These are phyloP conservation scores for Lycium barbarum DNA, from an alignment of 257 asterid species.

Conservation along the genomic window DNA sequence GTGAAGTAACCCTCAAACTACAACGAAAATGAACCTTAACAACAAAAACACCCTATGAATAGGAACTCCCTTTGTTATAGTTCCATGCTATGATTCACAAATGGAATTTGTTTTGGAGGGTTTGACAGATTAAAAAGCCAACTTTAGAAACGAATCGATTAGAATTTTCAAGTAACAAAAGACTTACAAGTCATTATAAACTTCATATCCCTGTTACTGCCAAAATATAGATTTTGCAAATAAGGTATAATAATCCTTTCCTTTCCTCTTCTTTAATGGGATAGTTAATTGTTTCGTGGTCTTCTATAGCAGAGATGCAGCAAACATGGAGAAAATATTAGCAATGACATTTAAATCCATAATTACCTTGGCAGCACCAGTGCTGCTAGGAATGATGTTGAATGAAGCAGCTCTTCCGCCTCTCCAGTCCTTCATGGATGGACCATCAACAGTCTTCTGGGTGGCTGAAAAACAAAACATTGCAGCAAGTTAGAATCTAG, in stretches of 20 bases:
- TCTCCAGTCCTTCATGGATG: constrained; percentile 90
- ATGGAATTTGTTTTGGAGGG: neutral
- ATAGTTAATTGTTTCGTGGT: neutral
- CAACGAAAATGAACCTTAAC: neutral
- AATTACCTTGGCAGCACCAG: constrained; percentile 82
- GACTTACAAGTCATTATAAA: neutral
- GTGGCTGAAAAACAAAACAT: constrained; percentile 45
- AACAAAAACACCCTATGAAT: neutral
- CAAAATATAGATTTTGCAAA: neutral
- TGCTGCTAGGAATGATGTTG: constrained; percentile 87
- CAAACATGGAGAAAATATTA: neutral
- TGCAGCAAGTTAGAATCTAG: neutral
- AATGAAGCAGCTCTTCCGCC: constrained; percentile 93
- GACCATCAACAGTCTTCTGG: constrained; percentile 88
- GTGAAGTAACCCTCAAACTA: neutral
- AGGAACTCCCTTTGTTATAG: neutral
- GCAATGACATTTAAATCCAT: neutral
- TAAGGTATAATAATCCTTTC: neutral
- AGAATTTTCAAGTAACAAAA: neutral
- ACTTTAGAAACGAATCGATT: neutral
- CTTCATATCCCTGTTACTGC: neutral
- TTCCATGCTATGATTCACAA: neutral
- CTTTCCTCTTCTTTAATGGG: too few relatives aligned
- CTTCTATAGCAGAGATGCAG: neutral
- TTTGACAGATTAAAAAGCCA: neutral